Evolutionary conservation across 2,329 filamentous ascomycete genomes (phyloP).

Genomic region (Cryphonectria nitschkei): DNA sequence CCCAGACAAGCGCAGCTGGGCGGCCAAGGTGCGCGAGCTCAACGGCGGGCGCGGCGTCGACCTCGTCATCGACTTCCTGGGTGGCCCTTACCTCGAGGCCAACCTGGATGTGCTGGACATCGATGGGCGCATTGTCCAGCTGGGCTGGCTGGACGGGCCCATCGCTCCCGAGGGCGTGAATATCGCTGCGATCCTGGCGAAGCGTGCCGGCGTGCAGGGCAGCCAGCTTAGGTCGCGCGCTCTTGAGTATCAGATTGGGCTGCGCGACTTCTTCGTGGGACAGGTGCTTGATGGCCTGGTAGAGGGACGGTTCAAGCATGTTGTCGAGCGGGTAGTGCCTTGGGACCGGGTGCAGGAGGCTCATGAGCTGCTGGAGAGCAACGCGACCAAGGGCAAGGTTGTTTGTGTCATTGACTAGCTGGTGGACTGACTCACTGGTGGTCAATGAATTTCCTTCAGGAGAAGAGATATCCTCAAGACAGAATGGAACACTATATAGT

Average conservation of each 20-base stretch:
- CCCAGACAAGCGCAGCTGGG: slow-evolving; percentile 10
- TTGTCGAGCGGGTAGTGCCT: slow-evolving; percentile 5
- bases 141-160: slow-evolving; percentile 8
- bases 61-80: slow-evolving; percentile 13
- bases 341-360: slow-evolving; percentile 12
- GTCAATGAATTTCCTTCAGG: background rate
- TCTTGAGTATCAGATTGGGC: background rate
- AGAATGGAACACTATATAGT: too few relatives aligned
- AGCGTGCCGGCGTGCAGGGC: background rate
- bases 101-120: slow-evolving; percentile 7
- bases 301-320: background rate
- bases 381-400: slow-evolving; percentile 11
- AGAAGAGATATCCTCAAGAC: too few relatives aligned
- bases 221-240: background rate
- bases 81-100: slow-evolving; percentile 1
- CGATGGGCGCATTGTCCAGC: background rate
- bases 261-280: slow-evolving; percentile 5
- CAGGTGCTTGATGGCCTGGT: background rate
- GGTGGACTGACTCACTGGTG: background rate
- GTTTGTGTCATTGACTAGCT: background rate
- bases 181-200: background rate
- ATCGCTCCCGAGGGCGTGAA: background rate
- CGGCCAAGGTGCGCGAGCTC: slow-evolving; percentile 1
- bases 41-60: slow-evolving; percentile 13
- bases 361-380: slow-evolving; percentile 8